Base-by-base conservation (phyloP, 441 rosid genomes). In the Erysimum cheiri region DNA sequence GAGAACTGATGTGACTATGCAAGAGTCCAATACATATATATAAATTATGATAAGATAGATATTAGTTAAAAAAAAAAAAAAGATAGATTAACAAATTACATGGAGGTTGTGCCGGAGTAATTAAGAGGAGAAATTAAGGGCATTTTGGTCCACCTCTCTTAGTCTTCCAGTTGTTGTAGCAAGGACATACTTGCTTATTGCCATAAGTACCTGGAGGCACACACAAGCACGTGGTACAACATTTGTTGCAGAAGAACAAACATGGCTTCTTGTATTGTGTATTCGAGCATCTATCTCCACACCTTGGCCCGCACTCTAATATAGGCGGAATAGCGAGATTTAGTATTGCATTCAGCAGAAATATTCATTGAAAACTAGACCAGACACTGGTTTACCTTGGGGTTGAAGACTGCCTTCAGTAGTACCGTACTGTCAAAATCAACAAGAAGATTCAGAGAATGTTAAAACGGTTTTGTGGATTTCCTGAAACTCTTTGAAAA, bases 331-430 rank as follows among this genome's bases (percentile, higher is more conserved):
- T 6, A 60, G 4, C 14, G 4, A 26, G 52, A 62, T 54, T 74
- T 36, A 56, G 32, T 9, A 31, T 58, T 1, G 2, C 29, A 66
- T 56, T 29, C 41, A 59, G 26, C 15, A 15, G 15, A 60, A 32
- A 62, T 3, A 50, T 14, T 24, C 13, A 40, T 19, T 4, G 11
- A 28, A 32, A 66, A 8, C 15, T 66, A 58, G 7, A 17, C 14
- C 24, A 31, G 3, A 35, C 29, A 43, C 1, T 13, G 63, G 31
- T 31, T 50, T 78, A 91, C 95, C 94, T 80, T 87, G 87, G 6
- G 97, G 94, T 53, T 69, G 83, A 65, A 91, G 91, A 68, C 97
- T 88, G 60, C 97, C 94, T 80, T 85, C 68, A 14, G 92, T 83
- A 28, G 76, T 74, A n/a, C 97, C 92, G 47, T 80, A 13, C 94